These are phyloP conservation scores for Trichoderma sp. DNA, from an alignment of 2,329 filamentous ascomycete species.

Conservation along the genomic window DNA sequence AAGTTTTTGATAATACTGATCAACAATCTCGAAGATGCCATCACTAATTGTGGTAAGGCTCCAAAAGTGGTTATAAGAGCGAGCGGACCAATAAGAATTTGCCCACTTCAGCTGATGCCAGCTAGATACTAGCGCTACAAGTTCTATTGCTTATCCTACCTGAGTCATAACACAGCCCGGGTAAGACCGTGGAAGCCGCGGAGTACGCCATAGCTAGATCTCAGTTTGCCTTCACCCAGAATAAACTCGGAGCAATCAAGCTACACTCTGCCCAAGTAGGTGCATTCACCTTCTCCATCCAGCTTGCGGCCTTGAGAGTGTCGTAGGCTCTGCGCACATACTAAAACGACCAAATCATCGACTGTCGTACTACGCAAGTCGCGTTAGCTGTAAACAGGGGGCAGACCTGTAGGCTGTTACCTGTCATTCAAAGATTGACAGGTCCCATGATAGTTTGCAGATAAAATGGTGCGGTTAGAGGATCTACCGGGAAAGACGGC, in stretches of 20 bases:
- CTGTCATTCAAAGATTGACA: not conserved
- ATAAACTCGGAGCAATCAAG: not conserved
- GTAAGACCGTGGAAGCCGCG: not conserved
- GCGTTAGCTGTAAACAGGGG: not conserved
- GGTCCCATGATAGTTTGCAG: not conserved
- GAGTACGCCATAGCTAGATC: not conserved
- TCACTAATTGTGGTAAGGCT: not conserved
- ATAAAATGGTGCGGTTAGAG: not conserved
- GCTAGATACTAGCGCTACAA: not conserved
- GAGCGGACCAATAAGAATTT: not conserved
- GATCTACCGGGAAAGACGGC: not conserved
- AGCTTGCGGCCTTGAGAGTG: not conserved
- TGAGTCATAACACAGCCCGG: not conserved
- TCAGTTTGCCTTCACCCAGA: not conserved
- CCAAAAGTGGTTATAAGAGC: not conserved
- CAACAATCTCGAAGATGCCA: not conserved
- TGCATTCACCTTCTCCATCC: not conserved
- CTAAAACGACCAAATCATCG: not conserved
- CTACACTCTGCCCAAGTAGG: not conserved
- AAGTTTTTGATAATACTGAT: not conserved
- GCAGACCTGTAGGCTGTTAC: not conserved
- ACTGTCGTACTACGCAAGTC: not conserved
- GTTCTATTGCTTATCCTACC: not conserved
- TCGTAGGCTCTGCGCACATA: not conserved
- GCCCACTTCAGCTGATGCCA: not conserved